Conservation (phyloP, 805 yeast species). For the Zygosaccharomyces siamensis region DNA sequence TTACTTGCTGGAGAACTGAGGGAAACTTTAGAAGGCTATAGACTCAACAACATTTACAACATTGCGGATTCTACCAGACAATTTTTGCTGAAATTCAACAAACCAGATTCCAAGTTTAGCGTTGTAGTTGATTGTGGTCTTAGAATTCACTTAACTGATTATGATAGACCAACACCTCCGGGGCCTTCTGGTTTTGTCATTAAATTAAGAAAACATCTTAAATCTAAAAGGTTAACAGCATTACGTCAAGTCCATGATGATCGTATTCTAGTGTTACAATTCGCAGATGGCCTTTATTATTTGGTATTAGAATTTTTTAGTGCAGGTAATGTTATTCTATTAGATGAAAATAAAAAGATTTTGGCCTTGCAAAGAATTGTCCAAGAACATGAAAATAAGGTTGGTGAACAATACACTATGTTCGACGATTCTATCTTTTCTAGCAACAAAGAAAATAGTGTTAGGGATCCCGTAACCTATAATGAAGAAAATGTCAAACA, state of each 20-base stretch:
- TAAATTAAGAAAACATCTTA: constrained; percentile 81
- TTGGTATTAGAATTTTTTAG: constrained; percentile 88
- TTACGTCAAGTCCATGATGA: constrained; percentile 74
- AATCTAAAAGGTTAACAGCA: constrained; percentile 68
- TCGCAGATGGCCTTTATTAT: constrained; percentile 74
- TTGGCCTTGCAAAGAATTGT: constrained; percentile 75
- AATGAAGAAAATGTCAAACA: constrained; percentile 17
- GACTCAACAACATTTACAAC: constrained; percentile 83
- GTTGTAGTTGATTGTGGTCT: constrained; percentile 84
- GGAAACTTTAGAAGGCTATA: constrained; percentile 50
- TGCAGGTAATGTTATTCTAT: constrained; percentile 82
- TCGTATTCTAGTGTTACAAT: constrained; percentile 76
- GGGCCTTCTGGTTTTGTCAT: constrained; percentile 82
- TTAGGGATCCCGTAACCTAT: constrained; percentile 6
- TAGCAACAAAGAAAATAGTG: constrained; percentile 9
- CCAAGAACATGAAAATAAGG: constrained; percentile 63
- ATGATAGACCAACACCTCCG: constrained; percentile 73
- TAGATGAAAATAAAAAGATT: constrained; percentile 65
- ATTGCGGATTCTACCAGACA: constrained; percentile 66
- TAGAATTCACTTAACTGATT: constrained; percentile 71
- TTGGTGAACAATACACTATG: constrained; percentile 64
- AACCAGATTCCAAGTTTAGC: constrained; percentile 75
- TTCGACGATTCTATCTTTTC: constrained; percentile 50
- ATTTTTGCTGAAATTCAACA: constrained; percentile 70
- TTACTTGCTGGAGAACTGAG: constrained; percentile 64